These are phyloP conservation scores for Melastoma malabathricum DNA, from an alignment of 345 rosid species.

Conservation along the genomic window DNA sequence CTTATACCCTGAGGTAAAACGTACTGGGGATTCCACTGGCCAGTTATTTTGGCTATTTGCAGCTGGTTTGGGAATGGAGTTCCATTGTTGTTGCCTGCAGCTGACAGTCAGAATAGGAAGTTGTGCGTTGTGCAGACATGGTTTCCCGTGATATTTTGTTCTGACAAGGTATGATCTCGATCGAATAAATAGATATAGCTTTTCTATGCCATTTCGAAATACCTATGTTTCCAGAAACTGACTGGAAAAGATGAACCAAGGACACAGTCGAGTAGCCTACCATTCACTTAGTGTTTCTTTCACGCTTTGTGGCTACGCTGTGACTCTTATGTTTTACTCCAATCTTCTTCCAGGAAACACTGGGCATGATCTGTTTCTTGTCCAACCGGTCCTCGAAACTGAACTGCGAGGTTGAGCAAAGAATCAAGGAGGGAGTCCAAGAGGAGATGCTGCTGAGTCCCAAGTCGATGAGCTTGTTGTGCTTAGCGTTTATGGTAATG, in stretches of 20 bases:
- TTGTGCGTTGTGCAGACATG: too few relatives aligned
- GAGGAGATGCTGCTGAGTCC: constrained; percentile 88
- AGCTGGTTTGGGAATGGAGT: not conserved
- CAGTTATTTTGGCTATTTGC: too few relatives aligned
- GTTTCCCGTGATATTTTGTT: too few relatives aligned
- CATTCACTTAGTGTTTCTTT: not conserved
- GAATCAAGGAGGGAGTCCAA: constrained; percentile 90
- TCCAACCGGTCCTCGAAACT: constrained; percentile 83
- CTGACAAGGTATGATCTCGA: too few relatives aligned
- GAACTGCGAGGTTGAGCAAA: constrained; percentile 64
- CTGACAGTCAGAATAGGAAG: too few relatives aligned
- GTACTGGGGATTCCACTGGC: too few relatives aligned
- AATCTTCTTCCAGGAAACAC: constrained; percentile 79
- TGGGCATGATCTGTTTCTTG: constrained; percentile 84
- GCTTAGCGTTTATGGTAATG: constrained; percentile 98
- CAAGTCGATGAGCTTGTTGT: constrained; percentile 84
- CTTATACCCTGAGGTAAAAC: too few relatives aligned
- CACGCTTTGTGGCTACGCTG: constrained; percentile 14
- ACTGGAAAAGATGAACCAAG: too few relatives aligned
- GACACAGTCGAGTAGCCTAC: too few relatives aligned
- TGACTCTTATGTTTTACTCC: constrained; percentile 62
- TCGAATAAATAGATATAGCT: too few relatives aligned
- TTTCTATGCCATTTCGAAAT: too few relatives aligned
- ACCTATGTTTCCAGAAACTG: too few relatives aligned
- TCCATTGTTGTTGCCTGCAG: not conserved